phyloP scores from a whole-genome alignment of 179 eudicot genomes.

The Beta macrorhiza region DNA sequence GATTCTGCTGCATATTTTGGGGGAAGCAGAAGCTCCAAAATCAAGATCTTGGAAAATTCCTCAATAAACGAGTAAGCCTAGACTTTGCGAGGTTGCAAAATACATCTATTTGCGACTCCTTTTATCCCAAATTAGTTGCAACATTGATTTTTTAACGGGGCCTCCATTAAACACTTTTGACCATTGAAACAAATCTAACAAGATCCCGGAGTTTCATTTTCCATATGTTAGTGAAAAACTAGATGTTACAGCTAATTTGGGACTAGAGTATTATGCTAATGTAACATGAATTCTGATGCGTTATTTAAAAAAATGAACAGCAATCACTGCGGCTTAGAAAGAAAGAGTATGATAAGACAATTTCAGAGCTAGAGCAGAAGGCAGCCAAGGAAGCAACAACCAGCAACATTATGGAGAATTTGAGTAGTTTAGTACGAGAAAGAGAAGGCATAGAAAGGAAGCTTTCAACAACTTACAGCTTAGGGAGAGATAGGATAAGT shows the following conservation, averaged over 20 bases:
- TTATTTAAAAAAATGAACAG: constrained; percentile 31
- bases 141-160: too few species aligned
- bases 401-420: constrained; percentile 49
- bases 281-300: not conserved
- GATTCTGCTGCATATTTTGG: constrained; percentile 88
- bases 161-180: too few species aligned
- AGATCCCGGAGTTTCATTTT: too few species aligned
- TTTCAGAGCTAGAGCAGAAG: constrained; percentile 64
- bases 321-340: constrained; percentile 66
- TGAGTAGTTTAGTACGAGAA: constrained; percentile 55
- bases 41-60: constrained; percentile 68
- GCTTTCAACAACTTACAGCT: constrained; percentile 84
- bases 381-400: constrained; percentile 54
- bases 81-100: too few species aligned
- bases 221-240: too few species aligned
- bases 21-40: constrained; percentile 72
- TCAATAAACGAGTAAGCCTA: constrained; percentile 75
- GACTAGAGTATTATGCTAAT: too few species aligned
- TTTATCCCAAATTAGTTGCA: too few species aligned
- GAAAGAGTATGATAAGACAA: constrained; percentile 68
- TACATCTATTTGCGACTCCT: too few species aligned
- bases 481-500: constrained; percentile 55
- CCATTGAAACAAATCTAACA: not conserved
- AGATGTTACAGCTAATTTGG: not conserved
- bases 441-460: constrained; percentile 65